A percentile compares a stretch with the other conserved stretches of the same genome.
Conservation (phyloP, 192 early-diverging fungal genomes). For the Coemansia biformis region DNA sequence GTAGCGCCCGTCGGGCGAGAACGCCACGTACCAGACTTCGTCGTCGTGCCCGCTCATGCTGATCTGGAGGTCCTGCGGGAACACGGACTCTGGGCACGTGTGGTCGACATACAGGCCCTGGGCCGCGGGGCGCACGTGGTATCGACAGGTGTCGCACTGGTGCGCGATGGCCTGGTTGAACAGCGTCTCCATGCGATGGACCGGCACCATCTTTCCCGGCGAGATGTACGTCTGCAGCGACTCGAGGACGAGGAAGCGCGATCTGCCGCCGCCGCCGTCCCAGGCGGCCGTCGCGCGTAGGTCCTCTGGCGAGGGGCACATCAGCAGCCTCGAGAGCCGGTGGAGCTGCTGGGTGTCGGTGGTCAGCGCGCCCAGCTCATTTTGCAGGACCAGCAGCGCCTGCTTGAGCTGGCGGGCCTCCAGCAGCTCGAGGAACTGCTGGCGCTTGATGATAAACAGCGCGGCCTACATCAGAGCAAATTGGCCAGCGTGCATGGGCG, state of each 20-base stretch:
- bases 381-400: slow-evolving; percentile 72
- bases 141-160: slow-evolving; percentile 74
- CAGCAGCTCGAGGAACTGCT: slow-evolving; percentile 88
- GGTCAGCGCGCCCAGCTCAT: slow-evolving; percentile 71
- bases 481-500: background rate
- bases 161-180: slow-evolving; percentile 71
- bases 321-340: slow-evolving; percentile 54
- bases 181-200: slow-evolving; percentile 74
- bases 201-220: slow-evolving; percentile 81
- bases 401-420: slow-evolving; percentile 62
- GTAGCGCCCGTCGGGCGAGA: slow-evolving; percentile 81
- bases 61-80: slow-evolving; percentile 47
- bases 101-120: slow-evolving; percentile 46
- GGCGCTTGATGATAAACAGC: slow-evolving; percentile 72
- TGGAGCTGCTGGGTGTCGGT: slow-evolving; percentile 67
- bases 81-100: slow-evolving; percentile 25
- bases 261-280: slow-evolving; percentile 69
- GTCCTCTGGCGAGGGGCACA: slow-evolving; percentile 52
- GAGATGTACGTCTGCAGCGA: slow-evolving; percentile 62
- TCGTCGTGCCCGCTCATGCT: slow-evolving; percentile 71
- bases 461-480: slow-evolving; percentile 48
- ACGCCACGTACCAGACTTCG: slow-evolving; percentile 95
- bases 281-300: slow-evolving; percentile 64
- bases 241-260: slow-evolving; percentile 30
- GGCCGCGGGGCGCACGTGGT: slow-evolving; percentile 55